phyloP scores from a whole-genome alignment of 116 monocot genomes.

The Papilionanthe hybrid region DNA sequence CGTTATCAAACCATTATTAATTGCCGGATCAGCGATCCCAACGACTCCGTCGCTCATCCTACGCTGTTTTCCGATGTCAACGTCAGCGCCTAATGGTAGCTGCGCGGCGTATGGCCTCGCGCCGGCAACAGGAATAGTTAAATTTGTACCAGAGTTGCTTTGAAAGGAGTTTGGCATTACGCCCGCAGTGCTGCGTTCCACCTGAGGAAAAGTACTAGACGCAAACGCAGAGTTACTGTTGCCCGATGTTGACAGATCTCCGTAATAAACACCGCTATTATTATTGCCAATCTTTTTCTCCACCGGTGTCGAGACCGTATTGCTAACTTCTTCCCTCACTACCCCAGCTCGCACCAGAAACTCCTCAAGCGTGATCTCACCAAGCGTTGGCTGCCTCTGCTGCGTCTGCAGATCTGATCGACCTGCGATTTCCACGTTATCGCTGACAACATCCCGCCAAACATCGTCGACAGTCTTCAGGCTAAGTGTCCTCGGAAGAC shows the following conservation, averaged over 20 bases:
- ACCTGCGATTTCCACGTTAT: constrained; percentile 9
- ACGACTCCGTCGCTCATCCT: neutral
- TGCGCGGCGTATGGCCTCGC: neutral
- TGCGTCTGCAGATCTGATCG: constrained; percentile 9
- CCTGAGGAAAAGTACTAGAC: neutral
- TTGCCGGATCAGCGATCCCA: constrained; percentile 3
- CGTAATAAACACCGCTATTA: constrained; percentile 7
- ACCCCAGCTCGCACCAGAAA: constrained; percentile 49
- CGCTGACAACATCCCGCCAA: constrained; percentile 42
- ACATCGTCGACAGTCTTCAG: constrained; percentile 62
- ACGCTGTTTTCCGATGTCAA: neutral
- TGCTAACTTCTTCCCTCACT: constrained; percentile 17
- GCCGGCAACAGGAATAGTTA: neutral
- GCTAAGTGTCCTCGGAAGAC: constrained; percentile 23
- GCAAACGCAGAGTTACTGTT: neutral
- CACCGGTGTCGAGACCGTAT: neutral
- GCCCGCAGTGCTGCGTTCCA: neutral
- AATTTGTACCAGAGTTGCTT: neutral
- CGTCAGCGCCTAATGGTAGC: neutral
- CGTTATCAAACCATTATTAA: constrained; percentile 14
- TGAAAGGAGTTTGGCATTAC: neutral
- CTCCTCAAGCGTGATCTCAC: constrained; percentile 63
- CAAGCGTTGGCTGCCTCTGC: constrained; percentile 34
- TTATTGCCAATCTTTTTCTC: neutral
- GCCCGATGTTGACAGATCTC: constrained; percentile 1